Evolutionary conservation across 75 land plant species (phyloP), one percentile per base, ranked within the genome.

Genomic region (Pseudotsuga menziesii): DNA sequence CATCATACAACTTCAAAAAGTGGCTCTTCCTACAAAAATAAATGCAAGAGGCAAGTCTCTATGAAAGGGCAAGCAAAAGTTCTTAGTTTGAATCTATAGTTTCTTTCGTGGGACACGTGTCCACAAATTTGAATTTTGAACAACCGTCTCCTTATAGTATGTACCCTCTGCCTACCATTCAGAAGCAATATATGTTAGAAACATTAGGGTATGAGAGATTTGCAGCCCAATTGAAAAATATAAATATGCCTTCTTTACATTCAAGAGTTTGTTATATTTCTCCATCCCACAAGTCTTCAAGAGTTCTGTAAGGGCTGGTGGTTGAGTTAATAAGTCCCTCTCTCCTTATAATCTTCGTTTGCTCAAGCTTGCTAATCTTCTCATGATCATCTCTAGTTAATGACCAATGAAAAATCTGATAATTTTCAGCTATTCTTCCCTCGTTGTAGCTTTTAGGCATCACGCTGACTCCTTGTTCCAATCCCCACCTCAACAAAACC

Each of bases 271-370:
- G 58, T 75, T 75, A 79, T 1, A 56, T 79, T 73, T 89, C 89
- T 20, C 82, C 90, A 84, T 88, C 90, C 92, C 92, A 91, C 5
- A 91, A 60, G 63, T 91, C 92, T 59, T 84, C 76, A 16, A 75
- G 2, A 16, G 88, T 62, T 61, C 74, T 83, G 84, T 78, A 82
- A 12, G 88, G 90, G 14, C 92, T 80, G 20, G 72, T 61, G 16
- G 22, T 39, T 22, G 54, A 59, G 69, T 73, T 55, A 16, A 89
- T 58, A 56, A 83, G 64, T 1, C 39, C n/a, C 11, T 58, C n/a
- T 8, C 73, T 71, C 2, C 27, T 52, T 2, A 7, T 14, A 3
- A 61, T 56, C 74, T 76, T 81, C 77, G 57, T 63, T 73, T 82
- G 80, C 55, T 82, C 81, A 15, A 85, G 56, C 15, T 73, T 56